Conservation (phyloP, 2,329 filamentous ascomycete genomes). For the Fusarium scirpi region DNA sequence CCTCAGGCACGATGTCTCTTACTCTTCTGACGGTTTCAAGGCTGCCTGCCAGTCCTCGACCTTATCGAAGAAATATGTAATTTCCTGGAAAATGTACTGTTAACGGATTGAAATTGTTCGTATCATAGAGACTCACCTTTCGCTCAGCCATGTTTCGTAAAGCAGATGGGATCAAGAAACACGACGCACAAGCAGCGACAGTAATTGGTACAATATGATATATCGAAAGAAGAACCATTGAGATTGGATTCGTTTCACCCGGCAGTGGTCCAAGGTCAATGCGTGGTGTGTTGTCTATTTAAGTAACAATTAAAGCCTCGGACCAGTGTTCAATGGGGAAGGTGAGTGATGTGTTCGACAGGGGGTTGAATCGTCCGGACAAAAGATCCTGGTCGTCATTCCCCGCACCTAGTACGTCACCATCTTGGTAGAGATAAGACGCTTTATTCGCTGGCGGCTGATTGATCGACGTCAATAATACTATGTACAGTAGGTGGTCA, state of each 20-base stretch:
- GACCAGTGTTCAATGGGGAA: slow-evolving; percentile 20
- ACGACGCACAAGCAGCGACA: slow-evolving; percentile 12
- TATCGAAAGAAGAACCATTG: slow-evolving; percentile 13
- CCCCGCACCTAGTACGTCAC: slow-evolving; percentile 9
- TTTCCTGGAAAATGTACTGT: neutral
- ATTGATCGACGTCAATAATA: neutral
- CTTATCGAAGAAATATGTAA: slow-evolving; percentile 3
- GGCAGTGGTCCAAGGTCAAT: neutral
- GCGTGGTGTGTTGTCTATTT: slow-evolving; percentile 7
- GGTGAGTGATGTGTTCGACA: slow-evolving; percentile 20
- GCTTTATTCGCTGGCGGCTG: neutral
- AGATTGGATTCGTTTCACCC: neutral
- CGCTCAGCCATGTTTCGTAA: slow-evolving; percentile 15
- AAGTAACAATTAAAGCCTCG: slow-evolving; percentile 16
- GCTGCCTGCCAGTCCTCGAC: slow-evolving; percentile 14
- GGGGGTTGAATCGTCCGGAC: slow-evolving; percentile 1
- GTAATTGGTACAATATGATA: slow-evolving; percentile 18
- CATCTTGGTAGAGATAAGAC: slow-evolving; percentile 10
- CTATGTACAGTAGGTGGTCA: neutral
- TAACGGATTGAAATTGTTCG: accelerated
- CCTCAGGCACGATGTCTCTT: accelerated
- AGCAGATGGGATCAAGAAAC: neutral
- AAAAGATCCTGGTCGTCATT: slow-evolving; percentile 20
- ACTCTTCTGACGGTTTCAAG: neutral
- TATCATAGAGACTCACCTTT: neutral